Evolutionary conservation across 2,329 filamentous ascomycete species (phyloP).

Genomic region (Zymoseptoria tritici): DNA sequence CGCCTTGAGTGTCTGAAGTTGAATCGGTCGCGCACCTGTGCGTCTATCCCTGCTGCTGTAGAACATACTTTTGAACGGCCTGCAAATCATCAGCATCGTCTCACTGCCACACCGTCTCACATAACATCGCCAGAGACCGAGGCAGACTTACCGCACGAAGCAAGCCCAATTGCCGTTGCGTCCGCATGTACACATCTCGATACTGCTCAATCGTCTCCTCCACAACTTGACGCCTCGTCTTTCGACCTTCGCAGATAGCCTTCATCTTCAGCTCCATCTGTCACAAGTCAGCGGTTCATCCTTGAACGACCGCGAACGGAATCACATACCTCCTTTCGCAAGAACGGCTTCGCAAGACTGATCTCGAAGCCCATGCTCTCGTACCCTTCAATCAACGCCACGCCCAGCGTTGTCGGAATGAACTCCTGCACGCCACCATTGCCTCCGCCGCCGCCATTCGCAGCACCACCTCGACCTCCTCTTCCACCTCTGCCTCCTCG

Average conservation of each 20-base stretch:
- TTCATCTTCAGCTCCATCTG: conserved; percentile 94
- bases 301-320: not conserved
- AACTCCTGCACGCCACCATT: conserved; percentile 65
- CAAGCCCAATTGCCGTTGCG: conserved; percentile 63
- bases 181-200: conserved; percentile 74
- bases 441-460: conserved; percentile 37
- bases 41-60: too few species aligned
- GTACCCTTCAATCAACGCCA: conserved; percentile 89
- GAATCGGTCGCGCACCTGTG: too few species aligned
- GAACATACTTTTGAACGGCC: conserved; percentile 11
- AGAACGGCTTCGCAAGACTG: conserved; percentile 88
- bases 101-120: too few species aligned
- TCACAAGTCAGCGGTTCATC: conserved; percentile 4
- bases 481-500: conserved; percentile 41
- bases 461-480: conserved; percentile 35
- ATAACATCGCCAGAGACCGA: too few species aligned
- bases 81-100: conserved; percentile 1
- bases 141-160: conserved; percentile 49
- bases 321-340: conserved; percentile 69
- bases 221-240: conserved; percentile 66
- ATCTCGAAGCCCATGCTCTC: conserved; percentile 89
- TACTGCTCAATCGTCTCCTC: conserved; percentile 82
- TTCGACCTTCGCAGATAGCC: conserved; percentile 83
- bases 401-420: conserved; percentile 82
- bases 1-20: too few species aligned